Evolutionary conservation across 2,329 filamentous ascomycete species (phyloP), one percentile per base, ranked within the genome.

Genomic region (Scolecobasidium constrictum): DNA sequence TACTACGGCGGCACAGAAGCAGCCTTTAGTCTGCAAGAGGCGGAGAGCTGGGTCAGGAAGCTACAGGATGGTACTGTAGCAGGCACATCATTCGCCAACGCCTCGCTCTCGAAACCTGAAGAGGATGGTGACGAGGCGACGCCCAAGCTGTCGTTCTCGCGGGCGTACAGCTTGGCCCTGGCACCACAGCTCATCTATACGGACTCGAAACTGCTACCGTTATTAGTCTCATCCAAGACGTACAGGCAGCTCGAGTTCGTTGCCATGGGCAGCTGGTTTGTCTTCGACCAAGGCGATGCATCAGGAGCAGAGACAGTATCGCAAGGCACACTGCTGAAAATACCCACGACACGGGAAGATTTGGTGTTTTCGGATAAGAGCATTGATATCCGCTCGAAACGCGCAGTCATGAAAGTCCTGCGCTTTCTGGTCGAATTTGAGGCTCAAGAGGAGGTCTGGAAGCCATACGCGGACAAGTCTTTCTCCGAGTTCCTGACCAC

Each of bases 211-310:
- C 72, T 96, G 23, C 68, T 96, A 4, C 75, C 78, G 6, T 75
- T 80, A 53, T 75, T 96, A 13, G 85, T 96, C n/a, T 86, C 87
- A 2, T 94, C 90, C 5, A 83, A 81, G 52, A 83, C 87, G 11
- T 90, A 90, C 56, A 77, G 81, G 17, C 88, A 95, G 64, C 74
- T 98, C 37, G 90, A 96, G 57, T 96, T 96, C 52, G 76, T 92
- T 48, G 86, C 90, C 20, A 85, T 96, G 19, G 90, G 90, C 19
- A 90, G 84, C 44, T 96, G 90, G 77, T 95, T 83, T 73, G 77
- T 95, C 43, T 81, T 80, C 56, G 20, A 17, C 11, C 17, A 38
- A 31, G 16, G 36, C 46, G 7, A 34, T 11, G n/a, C 15, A 16
- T 26, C 13, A 20, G 40, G 13, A 12, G 11, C 9, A 11, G 18